Evolutionary conservation across 2,329 filamentous ascomycete genomes (phyloP).

Genomic region (Botrytis galanthina): DNA sequence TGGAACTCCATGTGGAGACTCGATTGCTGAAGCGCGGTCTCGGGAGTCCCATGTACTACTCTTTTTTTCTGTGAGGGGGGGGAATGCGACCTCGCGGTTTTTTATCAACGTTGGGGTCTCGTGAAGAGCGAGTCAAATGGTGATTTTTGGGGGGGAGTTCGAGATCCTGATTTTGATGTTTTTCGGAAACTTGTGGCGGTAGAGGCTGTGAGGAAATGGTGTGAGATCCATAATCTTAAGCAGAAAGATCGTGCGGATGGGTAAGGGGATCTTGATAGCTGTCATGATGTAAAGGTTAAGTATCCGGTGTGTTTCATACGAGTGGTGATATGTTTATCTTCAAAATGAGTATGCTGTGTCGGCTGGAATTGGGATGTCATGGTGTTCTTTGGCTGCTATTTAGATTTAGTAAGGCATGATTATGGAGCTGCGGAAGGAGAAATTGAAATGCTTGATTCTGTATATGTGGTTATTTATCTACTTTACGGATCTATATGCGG

Average conservation of each 20-base stretch:
- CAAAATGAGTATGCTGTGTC: not conserved
- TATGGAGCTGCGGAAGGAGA: fast-evolving
- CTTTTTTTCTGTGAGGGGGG: too few species aligned
- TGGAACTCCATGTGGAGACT: fast-evolving
- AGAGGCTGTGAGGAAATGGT: fast-evolving
- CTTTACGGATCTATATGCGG: fast-evolving
- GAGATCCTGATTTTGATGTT: not conserved
- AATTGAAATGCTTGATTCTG: not conserved
- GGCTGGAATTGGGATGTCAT: too few species aligned
- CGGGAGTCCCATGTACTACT: too few species aligned
- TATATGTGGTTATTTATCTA: fast-evolving
- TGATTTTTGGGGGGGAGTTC: not conserved
- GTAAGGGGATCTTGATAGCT: fast-evolving
- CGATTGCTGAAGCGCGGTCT: too few species aligned
- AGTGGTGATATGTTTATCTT: not conserved
- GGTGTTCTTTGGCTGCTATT: not conserved
- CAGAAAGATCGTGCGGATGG: not conserved
- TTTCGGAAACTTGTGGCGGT: not conserved
- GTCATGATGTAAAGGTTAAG: fast-evolving
- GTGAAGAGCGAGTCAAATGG: not conserved
- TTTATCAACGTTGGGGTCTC: fast-evolving
- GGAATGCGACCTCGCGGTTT: too few species aligned
- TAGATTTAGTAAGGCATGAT: not conserved
- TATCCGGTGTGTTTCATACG: fast-evolving
- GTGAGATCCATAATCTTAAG: not conserved